phyloP scores from a whole-genome alignment of 2,329 filamentous ascomycete genomes.

The Fusarium algeriense region DNA sequence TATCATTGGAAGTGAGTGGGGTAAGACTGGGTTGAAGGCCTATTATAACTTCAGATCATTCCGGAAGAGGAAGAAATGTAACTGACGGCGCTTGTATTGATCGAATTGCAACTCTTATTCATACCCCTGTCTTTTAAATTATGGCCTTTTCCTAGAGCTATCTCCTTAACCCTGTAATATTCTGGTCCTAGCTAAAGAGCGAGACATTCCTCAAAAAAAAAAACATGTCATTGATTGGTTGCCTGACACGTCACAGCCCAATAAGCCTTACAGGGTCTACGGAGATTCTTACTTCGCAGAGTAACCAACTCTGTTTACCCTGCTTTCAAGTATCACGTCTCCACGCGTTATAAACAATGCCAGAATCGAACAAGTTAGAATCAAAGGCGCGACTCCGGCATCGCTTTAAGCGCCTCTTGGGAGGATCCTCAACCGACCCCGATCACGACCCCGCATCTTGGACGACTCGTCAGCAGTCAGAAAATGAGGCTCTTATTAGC shows the following conservation, averaged over 20 bases:
- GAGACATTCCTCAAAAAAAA: background rate
- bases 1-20: background rate
- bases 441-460: background rate
- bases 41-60: background rate
- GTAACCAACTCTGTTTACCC: background rate
- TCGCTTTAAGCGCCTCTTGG: background rate
- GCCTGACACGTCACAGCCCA: background rate
- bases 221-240: background rate
- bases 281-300: background rate
- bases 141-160: background rate
- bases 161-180: background rate
- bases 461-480: background rate
- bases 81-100: background rate
- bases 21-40: background rate
- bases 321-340: background rate
- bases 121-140: background rate
- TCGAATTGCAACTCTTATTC: background rate
- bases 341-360: too few species aligned
- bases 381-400: too few species aligned
- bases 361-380: too few species aligned
- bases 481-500: background rate
- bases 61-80: background rate
- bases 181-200: background rate
- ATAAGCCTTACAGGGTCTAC: background rate
- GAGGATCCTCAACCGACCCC: background rate